Evolutionary conservation across 164 flowering plant genomes (phyloP), one percentile per base, ranked within the genome.

Genomic region (Annona cherimola): DNA sequence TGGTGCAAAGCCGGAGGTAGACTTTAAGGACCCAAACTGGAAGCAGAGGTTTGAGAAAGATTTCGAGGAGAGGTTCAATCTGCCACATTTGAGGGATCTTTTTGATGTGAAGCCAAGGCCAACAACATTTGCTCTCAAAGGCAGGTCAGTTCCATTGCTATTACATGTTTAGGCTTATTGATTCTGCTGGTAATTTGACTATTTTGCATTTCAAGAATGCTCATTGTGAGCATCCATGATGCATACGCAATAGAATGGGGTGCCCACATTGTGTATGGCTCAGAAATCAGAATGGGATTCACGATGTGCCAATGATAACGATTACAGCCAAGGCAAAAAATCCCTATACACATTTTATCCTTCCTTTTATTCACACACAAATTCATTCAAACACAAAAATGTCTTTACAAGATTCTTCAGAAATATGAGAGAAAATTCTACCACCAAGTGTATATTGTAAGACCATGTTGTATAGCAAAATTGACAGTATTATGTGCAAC

Each of bases 121-220:
- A 14, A 90, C 98, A 35, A 90, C 97, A 5, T 94, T 90, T 69
- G 89, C 96, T 68, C 97, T 89, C 78, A 84, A 69, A 63, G 87
- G 83, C 80, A 81, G 87, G 87, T 84, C 11, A 19, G 14, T 57
- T 68, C 45, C 67, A 41, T 81, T 78, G 14, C 40, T 64, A 39
- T 9, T 7, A 16, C n/a, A 69, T 73, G 35, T 26, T 26, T 26
- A 26, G 1, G 35, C 35, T 26, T 46, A 73, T 44, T 75, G 77
- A 81, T 18, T 66, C 35, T 54, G 4, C 46, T 42, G 12, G 26
- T 66, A 35, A n/a, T 4, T 43, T 44, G 26, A 43, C 35, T 5
- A 12, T 66, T 43, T 5, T 42, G 46, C 44, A 9, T 16, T 5
- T 64, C 42, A 12, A 39, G 41, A 41, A 64, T 16, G 43, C 44